phyloP scores from a whole-genome alignment of 495 filamentous ascomycete genomes.

The Penicillium robsamsonii region DNA sequence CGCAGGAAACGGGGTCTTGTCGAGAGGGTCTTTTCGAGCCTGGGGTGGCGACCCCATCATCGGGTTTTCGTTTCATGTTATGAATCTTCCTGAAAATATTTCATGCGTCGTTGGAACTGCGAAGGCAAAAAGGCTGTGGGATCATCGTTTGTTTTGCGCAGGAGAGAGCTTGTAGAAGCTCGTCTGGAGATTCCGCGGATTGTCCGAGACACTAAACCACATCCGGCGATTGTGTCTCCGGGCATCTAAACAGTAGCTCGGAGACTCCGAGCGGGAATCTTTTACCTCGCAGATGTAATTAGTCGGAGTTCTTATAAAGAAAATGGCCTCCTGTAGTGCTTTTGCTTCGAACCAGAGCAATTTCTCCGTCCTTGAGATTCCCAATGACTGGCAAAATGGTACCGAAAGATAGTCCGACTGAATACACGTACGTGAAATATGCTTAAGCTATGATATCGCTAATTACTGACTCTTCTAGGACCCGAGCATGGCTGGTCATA shows the following conservation, averaged over 20 bases:
- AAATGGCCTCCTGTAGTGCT: neutral
- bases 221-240: neutral
- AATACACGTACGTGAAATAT: slow-evolving; percentile 26
- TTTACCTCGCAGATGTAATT: neutral
- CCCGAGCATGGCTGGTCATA: slow-evolving; percentile 27
- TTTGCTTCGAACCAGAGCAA: neutral
- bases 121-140: neutral
- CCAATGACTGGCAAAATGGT: neutral
- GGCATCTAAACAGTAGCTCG: neutral
- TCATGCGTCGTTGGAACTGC: neutral
- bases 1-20: slow-evolving; percentile 52
- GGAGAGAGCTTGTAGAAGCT: neutral
- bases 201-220: slow-evolving; percentile 18
- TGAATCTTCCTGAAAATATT: neutral
- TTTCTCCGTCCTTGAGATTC: neutral
- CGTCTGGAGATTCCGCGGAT: slow-evolving; percentile 29
- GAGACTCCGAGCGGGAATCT: neutral
- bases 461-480: slow-evolving; percentile 12
- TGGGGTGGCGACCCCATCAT: neutral
- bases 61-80: slow-evolving; percentile 32
- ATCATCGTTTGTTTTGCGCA: neutral
- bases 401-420: neutral
- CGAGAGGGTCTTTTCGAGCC: slow-evolving; percentile 27
- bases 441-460: neutral
- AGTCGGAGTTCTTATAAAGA: neutral